Evolutionary conservation across 352 stramenopile genomes (phyloP).

Genomic region (Globisporangium megalacanthum): DNA sequence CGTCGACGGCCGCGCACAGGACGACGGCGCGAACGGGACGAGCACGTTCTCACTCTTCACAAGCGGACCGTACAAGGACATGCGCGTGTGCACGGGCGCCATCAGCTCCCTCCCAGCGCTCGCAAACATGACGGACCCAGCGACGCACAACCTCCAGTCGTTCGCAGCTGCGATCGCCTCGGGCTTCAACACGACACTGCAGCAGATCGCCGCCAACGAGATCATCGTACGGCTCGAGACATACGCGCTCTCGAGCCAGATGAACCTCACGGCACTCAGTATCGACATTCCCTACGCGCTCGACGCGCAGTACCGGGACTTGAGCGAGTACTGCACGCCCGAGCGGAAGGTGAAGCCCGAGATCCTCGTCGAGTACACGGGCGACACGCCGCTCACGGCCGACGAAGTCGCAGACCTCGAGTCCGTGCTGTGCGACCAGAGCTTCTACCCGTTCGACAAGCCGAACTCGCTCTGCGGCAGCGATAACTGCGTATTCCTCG

Average conservation of each 20-base stretch:
- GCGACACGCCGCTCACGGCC: background rate
- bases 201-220: slow-evolving; percentile 2
- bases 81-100: slow-evolving; percentile 1
- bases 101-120: slow-evolving; percentile 5
- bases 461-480: slow-evolving; percentile 9
- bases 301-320: slow-evolving; percentile 3
- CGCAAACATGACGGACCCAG: slow-evolving; percentile 4
- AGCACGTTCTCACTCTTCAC: slow-evolving; percentile 1
- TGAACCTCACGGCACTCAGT: slow-evolving; percentile 6
- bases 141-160: slow-evolving; percentile 8
- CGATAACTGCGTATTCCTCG: slow-evolving; percentile 13
- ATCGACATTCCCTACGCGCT: slow-evolving; percentile 5
- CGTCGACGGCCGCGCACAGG: slow-evolving; percentile 5
- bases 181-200: slow-evolving; percentile 5
- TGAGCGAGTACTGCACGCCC: slow-evolving; percentile 3
- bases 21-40: slow-evolving; percentile 1
- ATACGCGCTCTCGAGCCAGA: slow-evolving; percentile 4
- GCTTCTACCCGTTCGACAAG: slow-evolving; percentile 3
- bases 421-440: slow-evolving; percentile 3
- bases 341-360: background rate
- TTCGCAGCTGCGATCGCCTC: background rate
- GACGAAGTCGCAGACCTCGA: background rate
- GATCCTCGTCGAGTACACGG: background rate
- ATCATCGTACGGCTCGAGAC: slow-evolving; percentile 3
- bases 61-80: background rate